Evolutionary conservation across 2,329 filamentous ascomycete species (phyloP), one percentile per base, ranked within the genome.

Genomic region (Sporothrix euskadiensis): DNA sequence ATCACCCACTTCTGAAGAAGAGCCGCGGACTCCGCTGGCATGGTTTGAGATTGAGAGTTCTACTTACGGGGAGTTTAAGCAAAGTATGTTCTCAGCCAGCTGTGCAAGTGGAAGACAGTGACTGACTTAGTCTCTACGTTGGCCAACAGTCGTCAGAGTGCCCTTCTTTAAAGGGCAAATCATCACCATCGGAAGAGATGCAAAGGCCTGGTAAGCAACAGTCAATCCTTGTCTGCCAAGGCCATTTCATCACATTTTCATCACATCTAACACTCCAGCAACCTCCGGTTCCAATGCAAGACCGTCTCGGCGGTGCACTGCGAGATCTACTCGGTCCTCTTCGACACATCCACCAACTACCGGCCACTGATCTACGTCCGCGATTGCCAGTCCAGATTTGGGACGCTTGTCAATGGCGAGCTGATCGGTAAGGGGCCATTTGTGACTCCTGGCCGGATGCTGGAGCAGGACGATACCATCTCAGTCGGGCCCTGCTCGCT

Each of bases 271-370:
- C 65, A 12, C 10, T 22, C n/a, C 10, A 85, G 83, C 74, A 79
- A 82, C 6, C 79, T 85, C 49, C 77, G 78, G 30, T 82, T 89
- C n/a, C 76, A 82, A 2, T 79, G 83, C 74, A 75, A 78, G 0
- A 74, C 78, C 10, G 82, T 89, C 26, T 89, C 88, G 1, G 84
- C 86, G 70, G 82, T 83, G 35, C 87, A 89, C 71, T 86, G 87
- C 75, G 85, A 88, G 76, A 81, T 89, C 44, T 89, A 88, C 77
- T 85, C 84, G 1, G 80, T 89, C 56, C 78, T 84, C 10, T 88
- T 88, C 74, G 86, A 88, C 30, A 77, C 80, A 16, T 30, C 71
- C 49, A 63, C 73, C 9, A 22, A 35, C 4, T 73, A 61, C 44
- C 69, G 71, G 8, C 73, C 75, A 0, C 44, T 88, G 71, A 79